These are phyloP conservation scores for Nakazawaea peltata DNA, from an alignment of 805 yeast genomes.

Conservation along the genomic window DNA sequence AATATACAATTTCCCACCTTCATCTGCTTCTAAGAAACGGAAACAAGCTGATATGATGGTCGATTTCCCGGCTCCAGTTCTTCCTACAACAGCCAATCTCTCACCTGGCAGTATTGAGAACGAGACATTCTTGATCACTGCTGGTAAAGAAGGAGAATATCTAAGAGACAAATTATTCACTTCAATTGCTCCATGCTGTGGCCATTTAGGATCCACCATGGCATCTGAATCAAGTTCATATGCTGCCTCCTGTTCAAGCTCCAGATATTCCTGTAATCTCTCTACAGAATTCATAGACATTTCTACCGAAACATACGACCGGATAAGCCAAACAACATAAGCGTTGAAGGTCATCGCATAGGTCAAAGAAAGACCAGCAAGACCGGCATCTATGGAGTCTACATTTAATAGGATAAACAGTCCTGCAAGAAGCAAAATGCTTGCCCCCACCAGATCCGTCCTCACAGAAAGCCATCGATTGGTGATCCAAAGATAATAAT, in stretches of 20 bases:
- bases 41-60: conserved; percentile 67
- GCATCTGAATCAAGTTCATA: conserved; percentile 35
- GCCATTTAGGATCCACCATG: conserved; percentile 36
- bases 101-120: conserved; percentile 55
- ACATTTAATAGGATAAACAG: conserved; percentile 50
- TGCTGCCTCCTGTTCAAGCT: conserved; percentile 66
- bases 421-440: conserved; percentile 72
- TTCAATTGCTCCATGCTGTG: conserved; percentile 46
- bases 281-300: conserved; percentile 89
- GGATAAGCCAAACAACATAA: conserved; percentile 81
- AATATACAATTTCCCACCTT: conserved; percentile 52
- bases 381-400: conserved; percentile 69
- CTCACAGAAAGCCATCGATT: conserved; percentile 90
- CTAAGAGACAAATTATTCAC: conserved; percentile 60
- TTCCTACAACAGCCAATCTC: conserved; percentile 80
- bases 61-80: conserved; percentile 86
- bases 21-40: conserved; percentile 55
- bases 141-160: conserved; percentile 64
- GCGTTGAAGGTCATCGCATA: conserved; percentile 82
- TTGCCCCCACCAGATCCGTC: conserved; percentile 71
- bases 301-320: conserved; percentile 91
- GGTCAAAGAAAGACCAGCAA: conserved; percentile 77
- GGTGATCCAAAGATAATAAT: conserved; percentile 56
- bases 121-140: conserved; percentile 53
- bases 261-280: conserved; percentile 74